Evolutionary conservation across 2,329 filamentous ascomycete species (phyloP).

Genomic region (Leptographium radiaticola): DNA sequence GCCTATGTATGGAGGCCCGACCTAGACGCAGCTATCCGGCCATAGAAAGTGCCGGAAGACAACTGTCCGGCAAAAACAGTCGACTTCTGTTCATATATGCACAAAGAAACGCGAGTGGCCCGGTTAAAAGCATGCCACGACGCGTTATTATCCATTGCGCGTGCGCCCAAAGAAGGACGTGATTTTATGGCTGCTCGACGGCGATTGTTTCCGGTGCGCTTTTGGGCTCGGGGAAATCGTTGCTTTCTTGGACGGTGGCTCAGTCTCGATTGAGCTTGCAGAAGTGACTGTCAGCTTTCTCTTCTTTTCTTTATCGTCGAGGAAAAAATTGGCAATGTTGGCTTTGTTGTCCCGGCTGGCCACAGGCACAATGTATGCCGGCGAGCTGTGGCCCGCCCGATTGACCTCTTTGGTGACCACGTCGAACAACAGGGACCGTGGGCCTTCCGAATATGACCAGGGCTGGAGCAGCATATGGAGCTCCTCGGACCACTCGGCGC

Average conservation of each 20-base stretch:
- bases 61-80: background rate
- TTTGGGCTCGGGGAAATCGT: too few species aligned
- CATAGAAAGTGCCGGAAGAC: too few species aligned
- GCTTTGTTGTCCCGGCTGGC: slow-evolving; percentile 78
- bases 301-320: slow-evolving; percentile 26
- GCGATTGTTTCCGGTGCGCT: too few species aligned
- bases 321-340: slow-evolving; percentile 93
- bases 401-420: slow-evolving; percentile 80
- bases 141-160: background rate
- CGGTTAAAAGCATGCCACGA: background rate
- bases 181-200: background rate
- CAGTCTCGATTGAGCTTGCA: background rate
- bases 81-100: background rate
- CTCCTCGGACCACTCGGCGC: slow-evolving; percentile 61
- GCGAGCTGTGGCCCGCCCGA: slow-evolving; percentile 86
- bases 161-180: slow-evolving; percentile 1
- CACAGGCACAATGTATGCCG: slow-evolving; percentile 69
- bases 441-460: slow-evolving; percentile 36
- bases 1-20: background rate
- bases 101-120: background rate
- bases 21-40: too few species aligned
- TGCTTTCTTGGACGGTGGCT: background rate
- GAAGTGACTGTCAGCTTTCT: slow-evolving; percentile 19
- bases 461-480: slow-evolving; percentile 71
- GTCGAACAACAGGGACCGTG: slow-evolving; percentile 55